Evolutionary conservation across 2,329 filamentous ascomycete genomes (phyloP).

Genomic region (Exophiala sp.): DNA sequence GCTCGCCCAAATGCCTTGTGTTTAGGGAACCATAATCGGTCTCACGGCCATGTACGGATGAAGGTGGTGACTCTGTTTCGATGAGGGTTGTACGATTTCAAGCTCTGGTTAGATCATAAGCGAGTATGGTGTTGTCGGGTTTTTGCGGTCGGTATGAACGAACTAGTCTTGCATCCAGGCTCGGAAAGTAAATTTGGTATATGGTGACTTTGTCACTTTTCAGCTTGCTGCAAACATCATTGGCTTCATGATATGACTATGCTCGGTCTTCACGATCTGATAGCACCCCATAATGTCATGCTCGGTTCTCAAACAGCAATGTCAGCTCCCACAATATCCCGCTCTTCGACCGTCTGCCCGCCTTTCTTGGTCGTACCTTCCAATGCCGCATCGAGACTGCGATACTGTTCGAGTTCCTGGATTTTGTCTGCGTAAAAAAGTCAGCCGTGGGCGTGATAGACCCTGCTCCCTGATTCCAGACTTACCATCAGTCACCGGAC

Average conservation of each 20-base stretch:
- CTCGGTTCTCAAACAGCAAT: constrained; percentile 23
- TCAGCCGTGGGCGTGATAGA: neutral
- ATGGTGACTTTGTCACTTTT: too few species aligned
- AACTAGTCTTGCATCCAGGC: too few species aligned
- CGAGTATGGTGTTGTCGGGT: neutral
- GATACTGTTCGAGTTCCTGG: constrained; percentile 24
- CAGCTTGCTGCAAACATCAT: too few species aligned
- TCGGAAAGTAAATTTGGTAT: too few species aligned
- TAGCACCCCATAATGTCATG: too few species aligned
- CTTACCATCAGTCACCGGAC: constrained; percentile 26
- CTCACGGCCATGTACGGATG: too few species aligned
- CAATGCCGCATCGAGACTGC: constrained; percentile 27
- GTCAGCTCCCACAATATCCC: constrained; percentile 25
- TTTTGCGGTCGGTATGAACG: neutral
- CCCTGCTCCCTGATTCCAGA: neutral
- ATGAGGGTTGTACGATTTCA: neutral
- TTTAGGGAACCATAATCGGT: constrained; percentile 21
- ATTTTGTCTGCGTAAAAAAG: constrained; percentile 21
- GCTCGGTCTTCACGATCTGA: too few species aligned
- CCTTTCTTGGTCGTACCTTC: constrained; percentile 18
- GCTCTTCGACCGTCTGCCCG: constrained; percentile 24
- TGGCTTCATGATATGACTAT: too few species aligned
- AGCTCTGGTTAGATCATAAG: neutral
- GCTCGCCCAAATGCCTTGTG: constrained; percentile 67
- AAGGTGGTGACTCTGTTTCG: constrained; percentile 17